A percentile compares a stretch with the other conserved stretches of the same genome.
Evolutionary conservation across 805 yeast genomes (phyloP).

Genomic region (Candida dajiaensis): DNA sequence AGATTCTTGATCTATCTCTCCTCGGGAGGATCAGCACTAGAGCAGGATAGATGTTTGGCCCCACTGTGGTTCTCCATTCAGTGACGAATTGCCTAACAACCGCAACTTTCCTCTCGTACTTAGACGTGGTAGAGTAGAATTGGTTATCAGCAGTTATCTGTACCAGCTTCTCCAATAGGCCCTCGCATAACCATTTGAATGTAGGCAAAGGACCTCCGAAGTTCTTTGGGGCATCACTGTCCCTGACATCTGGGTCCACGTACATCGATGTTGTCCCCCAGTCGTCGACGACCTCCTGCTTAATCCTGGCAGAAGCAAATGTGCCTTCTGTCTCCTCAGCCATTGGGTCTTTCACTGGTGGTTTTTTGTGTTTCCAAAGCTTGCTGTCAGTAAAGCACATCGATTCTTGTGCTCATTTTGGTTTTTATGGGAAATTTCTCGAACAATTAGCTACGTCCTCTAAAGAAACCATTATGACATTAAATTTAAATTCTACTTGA

Average conservation of each 20-base stretch:
- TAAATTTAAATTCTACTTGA: background rate
- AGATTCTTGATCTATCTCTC: conserved; percentile 51
- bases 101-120: conserved; percentile 17
- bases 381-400: background rate
- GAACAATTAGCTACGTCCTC: background rate
- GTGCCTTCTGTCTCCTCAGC: background rate
- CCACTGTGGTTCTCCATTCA: conserved; percentile 49
- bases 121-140: conserved; percentile 4
- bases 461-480: background rate
- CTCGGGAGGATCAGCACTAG: conserved; percentile 57
- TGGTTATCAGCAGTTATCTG: conserved; percentile 13
- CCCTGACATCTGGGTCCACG: background rate
- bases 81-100: conserved; percentile 36
- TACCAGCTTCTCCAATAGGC: conserved; percentile 25
- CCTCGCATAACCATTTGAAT: conserved; percentile 31
- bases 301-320: background rate
- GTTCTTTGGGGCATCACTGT: conserved; percentile 9
- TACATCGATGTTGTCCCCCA: conserved; percentile 1
- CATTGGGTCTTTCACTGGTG: background rate
- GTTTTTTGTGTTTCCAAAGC: background rate
- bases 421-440: background rate
- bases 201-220: conserved; percentile 30
- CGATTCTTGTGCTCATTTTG: background rate
- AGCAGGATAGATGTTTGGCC: conserved; percentile 62
- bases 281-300: background rate